These are phyloP conservation scores for Lumnitzera littorea DNA, from an alignment of 345 rosid species.

Conservation along the genomic window DNA sequence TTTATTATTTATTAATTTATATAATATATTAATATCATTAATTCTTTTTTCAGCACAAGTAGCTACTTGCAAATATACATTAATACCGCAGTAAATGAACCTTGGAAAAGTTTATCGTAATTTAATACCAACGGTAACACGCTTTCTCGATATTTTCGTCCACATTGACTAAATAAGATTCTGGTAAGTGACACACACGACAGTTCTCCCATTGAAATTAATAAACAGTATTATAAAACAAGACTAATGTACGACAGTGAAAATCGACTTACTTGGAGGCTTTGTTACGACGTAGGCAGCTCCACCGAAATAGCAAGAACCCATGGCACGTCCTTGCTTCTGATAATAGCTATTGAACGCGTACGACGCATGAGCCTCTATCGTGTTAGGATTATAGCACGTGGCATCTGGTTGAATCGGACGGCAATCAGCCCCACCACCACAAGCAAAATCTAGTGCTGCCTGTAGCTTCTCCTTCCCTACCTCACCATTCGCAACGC, in stretches of 20 bases:
- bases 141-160: no score
- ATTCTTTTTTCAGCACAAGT: no score
- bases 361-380: conserved; percentile 78
- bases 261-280: conserved; percentile 48
- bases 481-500: conserved; percentile 63
- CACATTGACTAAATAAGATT: no score
- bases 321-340: conserved; percentile 51
- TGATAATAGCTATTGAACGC: conserved; percentile 91
- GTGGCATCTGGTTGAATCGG: conserved; percentile 67
- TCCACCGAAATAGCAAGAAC: conserved; percentile 71
- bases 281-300: conserved; percentile 64
- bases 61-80: no score
- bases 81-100: background rate
- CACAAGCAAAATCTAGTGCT: conserved; percentile 79
- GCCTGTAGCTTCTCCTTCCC: conserved; percentile 59
- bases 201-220: no score
- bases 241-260: background rate
- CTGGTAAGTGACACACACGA: no score
- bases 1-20: no score
- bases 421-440: conserved; percentile 85
- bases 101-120: no score
- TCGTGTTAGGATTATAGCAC: conserved; percentile 53
- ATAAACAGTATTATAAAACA: background rate
- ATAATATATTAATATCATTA: no score
- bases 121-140: no score